A percentile compares a stretch with the other conserved stretches of the same genome.
phyloP scores from a whole-genome alignment of 2,329 filamentous ascomycete genomes.

The Talaromyces sp. region DNA sequence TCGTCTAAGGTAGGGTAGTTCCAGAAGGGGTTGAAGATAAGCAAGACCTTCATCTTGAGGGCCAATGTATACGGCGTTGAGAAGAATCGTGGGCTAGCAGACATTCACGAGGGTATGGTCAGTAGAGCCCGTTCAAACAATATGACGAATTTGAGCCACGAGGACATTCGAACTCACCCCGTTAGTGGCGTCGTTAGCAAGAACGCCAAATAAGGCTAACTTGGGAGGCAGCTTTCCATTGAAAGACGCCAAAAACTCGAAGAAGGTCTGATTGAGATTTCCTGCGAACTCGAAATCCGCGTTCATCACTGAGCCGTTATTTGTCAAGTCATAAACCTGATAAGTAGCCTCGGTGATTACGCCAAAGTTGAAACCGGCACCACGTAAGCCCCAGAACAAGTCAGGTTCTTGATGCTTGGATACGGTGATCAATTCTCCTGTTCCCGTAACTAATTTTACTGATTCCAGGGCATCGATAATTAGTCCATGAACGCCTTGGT shows the following conservation, averaged over 20 bases:
- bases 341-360: neutral
- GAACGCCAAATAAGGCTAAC: neutral
- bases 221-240: neutral
- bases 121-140: neutral
- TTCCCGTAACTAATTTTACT: neutral
- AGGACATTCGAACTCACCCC: neutral
- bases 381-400: neutral
- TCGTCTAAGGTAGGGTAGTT: neutral
- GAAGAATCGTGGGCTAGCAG: neutral
- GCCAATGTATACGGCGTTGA: neutral
- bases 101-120: neutral
- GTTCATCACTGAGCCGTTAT: neutral
- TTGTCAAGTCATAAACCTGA: neutral
- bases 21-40: neutral
- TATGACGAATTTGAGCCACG: neutral
- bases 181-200: neutral
- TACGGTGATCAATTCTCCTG: neutral
- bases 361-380: neutral
- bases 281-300: neutral
- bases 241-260: neutral
- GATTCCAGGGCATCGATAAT: neutral
- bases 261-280: neutral
- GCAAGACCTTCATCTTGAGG: neutral
- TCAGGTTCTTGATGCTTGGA: neutral
- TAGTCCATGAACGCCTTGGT: neutral